Conservation (phyloP, 768 basidiomycete species). For the Nevesoporus exiguus region DNA sequence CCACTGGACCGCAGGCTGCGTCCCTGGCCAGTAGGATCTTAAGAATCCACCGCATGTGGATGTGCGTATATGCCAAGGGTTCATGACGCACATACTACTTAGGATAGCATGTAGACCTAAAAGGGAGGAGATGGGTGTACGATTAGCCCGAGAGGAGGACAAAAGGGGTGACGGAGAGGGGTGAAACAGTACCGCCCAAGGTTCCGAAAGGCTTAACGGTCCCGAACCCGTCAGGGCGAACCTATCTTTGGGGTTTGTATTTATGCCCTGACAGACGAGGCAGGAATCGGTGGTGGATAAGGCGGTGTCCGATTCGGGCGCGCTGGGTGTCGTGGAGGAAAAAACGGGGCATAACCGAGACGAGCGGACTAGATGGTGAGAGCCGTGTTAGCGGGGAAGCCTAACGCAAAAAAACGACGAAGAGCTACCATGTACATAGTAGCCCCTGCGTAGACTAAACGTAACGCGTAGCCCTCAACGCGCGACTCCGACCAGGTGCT, state of each 20-base stretch:
- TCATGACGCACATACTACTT: too few relatives aligned
- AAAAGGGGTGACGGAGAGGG: not conserved
- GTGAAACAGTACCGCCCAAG: not conserved
- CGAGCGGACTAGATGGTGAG: not conserved
- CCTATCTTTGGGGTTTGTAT: not conserved
- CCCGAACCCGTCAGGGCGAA: not conserved
- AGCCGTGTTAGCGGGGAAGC: not conserved
- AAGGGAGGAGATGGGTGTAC: not conserved
- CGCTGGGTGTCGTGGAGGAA: not conserved
- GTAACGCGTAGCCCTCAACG: not conserved
- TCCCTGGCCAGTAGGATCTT: too few relatives aligned
- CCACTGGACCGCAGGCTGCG: too few relatives aligned
- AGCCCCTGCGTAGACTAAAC: not conserved
- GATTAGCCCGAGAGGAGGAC: not conserved
- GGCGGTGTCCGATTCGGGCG: not conserved
- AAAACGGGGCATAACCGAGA: not conserved
- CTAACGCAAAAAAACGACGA: not conserved
- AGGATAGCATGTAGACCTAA: not conserved
- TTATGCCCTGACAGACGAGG: too few relatives aligned
- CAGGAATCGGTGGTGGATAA: not conserved
- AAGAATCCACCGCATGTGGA: too few relatives aligned
- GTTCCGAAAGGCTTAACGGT: not conserved
- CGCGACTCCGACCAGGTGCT: not conserved
- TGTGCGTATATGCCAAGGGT: too few relatives aligned
- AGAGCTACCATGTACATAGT: not conserved